Evolutionary conservation across 2,329 filamentous ascomycete genomes (phyloP), one percentile per base, ranked within the genome.

Genomic region (Trichoderma atroviride): DNA sequence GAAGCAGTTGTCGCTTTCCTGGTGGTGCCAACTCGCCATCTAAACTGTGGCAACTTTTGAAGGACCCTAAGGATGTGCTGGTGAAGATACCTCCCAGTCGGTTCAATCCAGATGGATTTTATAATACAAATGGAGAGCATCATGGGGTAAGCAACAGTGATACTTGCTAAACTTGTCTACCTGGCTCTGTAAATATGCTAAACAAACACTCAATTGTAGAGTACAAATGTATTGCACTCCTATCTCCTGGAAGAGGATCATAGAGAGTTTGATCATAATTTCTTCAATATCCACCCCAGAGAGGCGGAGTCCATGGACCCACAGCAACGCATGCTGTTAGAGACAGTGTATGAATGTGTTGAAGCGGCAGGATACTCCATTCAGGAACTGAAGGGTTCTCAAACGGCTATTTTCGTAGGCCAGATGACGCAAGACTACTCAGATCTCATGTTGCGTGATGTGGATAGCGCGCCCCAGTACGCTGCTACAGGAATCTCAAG

Each of bases 1-100:
- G 83, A 22, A 78, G 83, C 70, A 79, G 78, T 5, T 82, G 81
- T 60, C 78, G 80, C 6, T 82, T 84, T 22, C 81, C 83, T 4
- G 81, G 82, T 6, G 75, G 75, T 22, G 81, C 79, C 2, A 78
- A 70, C 0, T 75, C 76, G 2, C 74, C 79, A 0, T 75, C 78
- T 6, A 71, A 73, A 1, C 76, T 84, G 2, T 84, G 82, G 82
- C 33, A 35, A 13, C 33, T 35, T 35, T 35, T 35, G 33, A 35
- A 35, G 11, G 11, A 35, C 33, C 33, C 33, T 5, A 35, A 35
- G 6, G 71, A 80, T n/a, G 79, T 83, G 75, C 69, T 83, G 33
- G 33, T 35, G 11, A 35, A 13, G 11, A 35, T 35, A 35, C 33
- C 33, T 35, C 33, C 33, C 5, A 35, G 33, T 35, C 76, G 83